These are phyloP conservation scores for Sarcodon aspratus DNA, from an alignment of 768 basidiomycete genomes.

Conservation along the genomic window DNA sequence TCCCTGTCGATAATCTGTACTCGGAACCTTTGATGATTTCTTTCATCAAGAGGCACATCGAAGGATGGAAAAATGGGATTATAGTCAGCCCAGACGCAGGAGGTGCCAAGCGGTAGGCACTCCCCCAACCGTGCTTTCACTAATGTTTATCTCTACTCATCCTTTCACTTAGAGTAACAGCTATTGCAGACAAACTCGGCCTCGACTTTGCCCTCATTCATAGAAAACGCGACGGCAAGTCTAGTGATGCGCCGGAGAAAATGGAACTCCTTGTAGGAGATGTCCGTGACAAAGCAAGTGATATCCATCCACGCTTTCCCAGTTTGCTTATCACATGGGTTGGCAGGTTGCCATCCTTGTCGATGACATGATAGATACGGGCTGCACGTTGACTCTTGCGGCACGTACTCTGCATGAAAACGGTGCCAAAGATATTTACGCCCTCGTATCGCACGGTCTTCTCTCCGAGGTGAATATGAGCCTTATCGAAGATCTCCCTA, in stretches of 20 bases:
- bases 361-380: conserved; percentile 98
- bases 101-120: conserved; percentile 87
- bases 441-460: conserved; percentile 85
- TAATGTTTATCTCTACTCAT: neutral
- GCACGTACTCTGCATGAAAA: conserved; percentile 78
- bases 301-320: neutral
- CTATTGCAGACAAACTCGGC: conserved; percentile 90
- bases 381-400: conserved; percentile 79
- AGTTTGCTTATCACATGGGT: conserved; percentile 2
- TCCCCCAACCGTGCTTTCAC: conserved; percentile 1
- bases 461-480: conserved; percentile 69
- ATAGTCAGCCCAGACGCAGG: conserved; percentile 97
- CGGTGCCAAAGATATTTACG: conserved; percentile 80
- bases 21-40: conserved; percentile 92
- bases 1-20: conserved; percentile 95
- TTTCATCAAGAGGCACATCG: conserved; percentile 82
- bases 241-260: conserved; percentile 52
- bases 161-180: conserved; percentile 54
- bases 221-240: conserved; percentile 69
- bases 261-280: conserved; percentile 96
- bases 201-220: conserved; percentile 96
- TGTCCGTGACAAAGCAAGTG: conserved; percentile 72
- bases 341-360: conserved; percentile 82
- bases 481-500: conserved; percentile 55
- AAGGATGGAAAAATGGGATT: conserved; percentile 78